Base-by-base conservation (phyloP, 202 grass and related monocot species). In the Setaria viridis region DNA sequence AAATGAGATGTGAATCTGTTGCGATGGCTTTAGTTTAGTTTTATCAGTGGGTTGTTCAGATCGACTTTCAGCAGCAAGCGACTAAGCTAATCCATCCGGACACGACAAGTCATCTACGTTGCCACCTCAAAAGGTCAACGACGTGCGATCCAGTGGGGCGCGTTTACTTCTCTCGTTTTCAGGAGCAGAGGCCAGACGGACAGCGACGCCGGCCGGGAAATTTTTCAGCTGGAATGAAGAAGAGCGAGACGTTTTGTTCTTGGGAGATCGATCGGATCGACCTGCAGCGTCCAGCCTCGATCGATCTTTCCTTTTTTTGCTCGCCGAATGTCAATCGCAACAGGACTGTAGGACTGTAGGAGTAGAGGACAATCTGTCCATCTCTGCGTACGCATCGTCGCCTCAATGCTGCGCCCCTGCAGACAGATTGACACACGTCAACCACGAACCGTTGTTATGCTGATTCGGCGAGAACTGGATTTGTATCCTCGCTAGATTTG, bases 141-240 rank as follows among this genome's bases (percentile, higher is more conserved):
- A 19, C 50, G 71, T 19, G 48, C 56, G 21, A 54, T 35, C 72
- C 72, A 55, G 72, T 50, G 30, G 48, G 10, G 20, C 71, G 17
- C 71, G 71, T 74, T 54, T 74, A 74, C 71, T 54, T 53, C 29
- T 6, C 48, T 53, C 71, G 46, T 74, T 54, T 53, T 54, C 71
- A 35, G 71, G 48, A 20, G 9, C 25, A 73, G 43, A 45, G 1
- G 0, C 5, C 20, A n/a, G 42, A 1, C 25, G 17, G 29, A 74
- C 71, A 51, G 48, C 8, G 70, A 51, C 70, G 45, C 13, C 70
- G 3, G 4, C 46, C 46, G 7, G 5, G 70, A 72, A 72, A 33
- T 41, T 50, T 48, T 25, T 2, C 29, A 4, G n/a, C 1, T 14
- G 20, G 1, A 9, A 63, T 20, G 65, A 70, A 0, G 9, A 14